phyloP scores from a whole-genome alignment of 1,139 yeast species.

The Williopsis jadinii region DNA sequence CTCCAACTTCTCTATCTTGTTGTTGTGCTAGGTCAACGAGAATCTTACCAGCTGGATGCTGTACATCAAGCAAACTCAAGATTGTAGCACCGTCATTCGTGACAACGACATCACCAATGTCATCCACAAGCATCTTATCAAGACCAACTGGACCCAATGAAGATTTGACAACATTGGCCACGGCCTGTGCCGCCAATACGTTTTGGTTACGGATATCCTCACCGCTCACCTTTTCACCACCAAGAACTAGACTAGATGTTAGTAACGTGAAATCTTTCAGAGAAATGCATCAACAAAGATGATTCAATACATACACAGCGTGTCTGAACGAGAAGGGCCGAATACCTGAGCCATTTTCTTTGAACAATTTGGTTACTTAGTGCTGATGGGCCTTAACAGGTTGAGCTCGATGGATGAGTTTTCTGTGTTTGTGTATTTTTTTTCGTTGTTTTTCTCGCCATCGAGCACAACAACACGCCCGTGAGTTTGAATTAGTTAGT shows the following conservation, averaged over 20 bases:
- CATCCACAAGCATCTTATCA: constrained; percentile 98
- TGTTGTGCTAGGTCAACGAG: constrained; percentile 97
- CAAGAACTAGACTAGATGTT: constrained; percentile 46
- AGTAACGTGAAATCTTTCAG: constrained; percentile 6
- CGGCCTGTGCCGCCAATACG: constrained; percentile 92
- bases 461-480: too few species aligned
- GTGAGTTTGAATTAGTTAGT: too few species aligned
- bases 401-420: too few species aligned
- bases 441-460: too few species aligned
- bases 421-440: too few species aligned
- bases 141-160: constrained; percentile 97
- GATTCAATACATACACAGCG: constrained; percentile 44
- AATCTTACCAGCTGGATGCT: constrained; percentile 98
- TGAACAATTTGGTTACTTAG: too few species aligned
- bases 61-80: constrained; percentile 83
- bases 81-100: constrained; percentile 99
- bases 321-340: constrained; percentile 78
- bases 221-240: constrained; percentile 94
- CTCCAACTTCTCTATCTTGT: constrained; percentile 98
- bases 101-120: constrained; percentile 97
- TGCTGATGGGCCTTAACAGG: too few species aligned
- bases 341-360: constrained; percentile 44
- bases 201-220: constrained; percentile 96
- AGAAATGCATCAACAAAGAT: too few species aligned
- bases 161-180: constrained; percentile 95